A percentile compares a stretch with the other conserved stretches of the same genome.
These are phyloP conservation scores for Pigoraptor vietnamica DNA, from an alignment of 78 protist species.

Conservation along the genomic window DNA sequence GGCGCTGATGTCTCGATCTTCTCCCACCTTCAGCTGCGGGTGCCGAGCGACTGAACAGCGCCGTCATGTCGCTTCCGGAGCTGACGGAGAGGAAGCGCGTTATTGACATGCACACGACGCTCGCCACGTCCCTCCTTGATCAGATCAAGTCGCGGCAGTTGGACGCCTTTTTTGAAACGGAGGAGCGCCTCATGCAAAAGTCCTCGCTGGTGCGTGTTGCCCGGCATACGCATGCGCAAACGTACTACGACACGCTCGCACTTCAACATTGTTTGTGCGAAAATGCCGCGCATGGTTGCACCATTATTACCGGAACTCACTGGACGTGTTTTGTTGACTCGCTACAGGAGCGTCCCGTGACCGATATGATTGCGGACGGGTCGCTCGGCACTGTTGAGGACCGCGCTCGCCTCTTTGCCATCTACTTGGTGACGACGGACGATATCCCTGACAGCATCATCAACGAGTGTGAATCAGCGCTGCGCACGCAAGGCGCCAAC, in stretches of 20 bases:
- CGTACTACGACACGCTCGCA: too few relatives aligned
- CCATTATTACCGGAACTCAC: too few relatives aligned
- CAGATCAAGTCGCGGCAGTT: constrained; percentile 53
- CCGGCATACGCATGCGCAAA: too few relatives aligned
- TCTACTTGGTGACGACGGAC: constrained; percentile 12
- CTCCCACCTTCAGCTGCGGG: neutral
- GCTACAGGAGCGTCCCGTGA: neutral
- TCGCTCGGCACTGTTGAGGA: constrained; percentile 52
- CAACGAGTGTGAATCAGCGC: neutral
- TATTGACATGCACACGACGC: constrained; percentile 69
- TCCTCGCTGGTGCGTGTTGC: constrained; percentile 23
- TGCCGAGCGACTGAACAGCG: neutral
- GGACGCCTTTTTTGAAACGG: constrained; percentile 43
- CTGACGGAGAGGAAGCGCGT: constrained; percentile 37
- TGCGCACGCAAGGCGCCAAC: neutral
- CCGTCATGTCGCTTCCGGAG: neutral
- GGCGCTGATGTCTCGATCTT: too few relatives aligned
- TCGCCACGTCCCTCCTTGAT: constrained; percentile 62
- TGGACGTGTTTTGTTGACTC: neutral
- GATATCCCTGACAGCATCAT: neutral
- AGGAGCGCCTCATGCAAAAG: neutral
- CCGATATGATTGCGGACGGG: neutral
- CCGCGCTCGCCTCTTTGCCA: constrained; percentile 59
- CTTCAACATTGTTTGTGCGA: too few relatives aligned
- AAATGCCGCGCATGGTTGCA: too few relatives aligned